Percentiles rank a stretch among this genome's conserved stretches.
Evolutionary conservation across 2,329 filamentous ascomycete genomes (phyloP).

Genomic region (Drechslera avenae): DNA sequence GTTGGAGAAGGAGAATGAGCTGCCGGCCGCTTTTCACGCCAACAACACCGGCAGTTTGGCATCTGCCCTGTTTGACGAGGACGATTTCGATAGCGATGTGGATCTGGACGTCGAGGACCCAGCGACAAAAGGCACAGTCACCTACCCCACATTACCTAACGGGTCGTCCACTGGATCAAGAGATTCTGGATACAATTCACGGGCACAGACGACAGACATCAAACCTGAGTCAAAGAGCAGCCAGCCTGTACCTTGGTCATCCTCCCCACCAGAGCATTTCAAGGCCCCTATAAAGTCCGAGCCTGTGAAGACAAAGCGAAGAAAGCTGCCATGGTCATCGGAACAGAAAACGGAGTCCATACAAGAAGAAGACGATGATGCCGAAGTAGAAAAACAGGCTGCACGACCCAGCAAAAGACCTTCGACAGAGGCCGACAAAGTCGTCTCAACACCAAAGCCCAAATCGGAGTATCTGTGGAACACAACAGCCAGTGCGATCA

Average conservation of each 20-base stretch:
- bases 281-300: constrained; percentile 35
- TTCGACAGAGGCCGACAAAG: constrained; percentile 43
- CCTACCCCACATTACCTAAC: constrained; percentile 49
- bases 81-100: constrained; percentile 86
- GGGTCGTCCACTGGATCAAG: constrained; percentile 42
- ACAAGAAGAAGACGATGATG: constrained; percentile 24
- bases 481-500: constrained; percentile 72
- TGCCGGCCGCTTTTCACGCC: constrained; percentile 21
- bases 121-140: constrained; percentile 51
- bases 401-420: constrained; percentile 35
- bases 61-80: constrained; percentile 64
- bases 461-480: constrained; percentile 66
- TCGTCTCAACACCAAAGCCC: constrained; percentile 51
- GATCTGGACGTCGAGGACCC: constrained; percentile 73
- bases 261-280: constrained; percentile 60
- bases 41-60: constrained; percentile 29
- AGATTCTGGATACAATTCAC: constrained; percentile 36
- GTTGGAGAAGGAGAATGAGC: constrained; percentile 34
- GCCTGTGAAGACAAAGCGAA: constrained; percentile 22
- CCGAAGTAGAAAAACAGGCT: constrained; percentile 16
- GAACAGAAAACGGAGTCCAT: constrained; percentile 41
- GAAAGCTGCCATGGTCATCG: constrained; percentile 64
- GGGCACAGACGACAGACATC: constrained; percentile 24
- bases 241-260: constrained; percentile 72
- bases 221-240: constrained; percentile 53